phyloP scores from a whole-genome alignment of 192 early-diverging fungal genomes.

The Coemansia sp. region DNA sequence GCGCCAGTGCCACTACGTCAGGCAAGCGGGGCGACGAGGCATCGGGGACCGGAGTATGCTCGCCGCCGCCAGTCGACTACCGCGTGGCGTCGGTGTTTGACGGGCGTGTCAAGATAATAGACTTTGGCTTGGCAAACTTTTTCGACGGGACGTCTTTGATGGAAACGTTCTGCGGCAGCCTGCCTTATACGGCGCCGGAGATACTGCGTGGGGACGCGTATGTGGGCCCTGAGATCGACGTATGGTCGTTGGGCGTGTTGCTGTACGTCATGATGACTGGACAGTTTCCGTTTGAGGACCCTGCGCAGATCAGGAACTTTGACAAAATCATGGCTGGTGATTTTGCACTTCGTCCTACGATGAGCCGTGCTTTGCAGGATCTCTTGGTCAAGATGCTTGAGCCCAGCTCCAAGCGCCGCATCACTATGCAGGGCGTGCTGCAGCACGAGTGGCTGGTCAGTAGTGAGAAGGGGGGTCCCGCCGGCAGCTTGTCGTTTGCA shows the following conservation, averaged over 20 bases:
- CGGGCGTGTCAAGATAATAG: conserved; percentile 80
- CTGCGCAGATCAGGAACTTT: conserved; percentile 48
- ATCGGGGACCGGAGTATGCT: neutral
- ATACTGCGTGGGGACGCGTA: conserved; percentile 91
- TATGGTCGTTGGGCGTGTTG: conserved; percentile 92
- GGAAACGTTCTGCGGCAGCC: conserved; percentile 88
- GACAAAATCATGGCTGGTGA: conserved; percentile 60
- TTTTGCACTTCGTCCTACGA: conserved; percentile 39
- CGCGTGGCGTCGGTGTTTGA: conserved; percentile 18
- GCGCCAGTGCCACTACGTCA: neutral
- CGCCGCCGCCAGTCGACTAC: neutral
- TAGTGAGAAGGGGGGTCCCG: neutral
- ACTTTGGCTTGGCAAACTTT: conserved; percentile 89
- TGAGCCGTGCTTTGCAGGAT: conserved; percentile 42
- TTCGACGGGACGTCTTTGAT: conserved; percentile 67
- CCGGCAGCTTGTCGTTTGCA: neutral
- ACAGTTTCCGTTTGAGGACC: conserved; percentile 64
- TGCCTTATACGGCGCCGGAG: conserved; percentile 88
- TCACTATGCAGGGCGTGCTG: conserved; percentile 29
- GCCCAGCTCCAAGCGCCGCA: conserved; percentile 33
- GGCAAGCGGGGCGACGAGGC: neutral
- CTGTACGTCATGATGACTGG: conserved; percentile 80
- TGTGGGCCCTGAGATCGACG: conserved; percentile 90
- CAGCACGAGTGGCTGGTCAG: conserved; percentile 37
- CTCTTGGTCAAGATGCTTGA: conserved; percentile 52